Percentiles rank a stretch among this genome's conserved stretches.
Evolutionary conservation across 164 flowering plant species (phyloP).

Genomic region (Berberis thunbergii): DNA sequence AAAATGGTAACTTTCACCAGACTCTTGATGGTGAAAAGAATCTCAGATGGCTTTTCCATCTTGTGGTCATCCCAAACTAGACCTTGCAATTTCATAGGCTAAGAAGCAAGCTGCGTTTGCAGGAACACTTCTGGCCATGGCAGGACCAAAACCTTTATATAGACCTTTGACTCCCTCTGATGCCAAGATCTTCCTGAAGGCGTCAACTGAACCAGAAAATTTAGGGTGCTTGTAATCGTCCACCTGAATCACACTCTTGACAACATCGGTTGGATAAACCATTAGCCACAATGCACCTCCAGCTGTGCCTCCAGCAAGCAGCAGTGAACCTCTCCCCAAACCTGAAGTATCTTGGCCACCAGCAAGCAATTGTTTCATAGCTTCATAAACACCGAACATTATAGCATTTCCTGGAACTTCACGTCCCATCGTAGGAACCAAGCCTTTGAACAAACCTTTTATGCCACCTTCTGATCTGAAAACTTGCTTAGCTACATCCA

Average conservation of each 20-base stretch:
- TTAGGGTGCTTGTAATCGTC: conserved; percentile 84
- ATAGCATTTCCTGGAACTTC: conserved; percentile 97
- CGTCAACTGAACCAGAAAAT: conserved; percentile 72
- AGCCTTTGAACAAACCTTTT: conserved; percentile 79
- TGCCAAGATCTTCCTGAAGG: conserved; percentile 59
- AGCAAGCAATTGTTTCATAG: conserved; percentile 57
- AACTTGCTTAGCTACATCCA: conserved; percentile 90
- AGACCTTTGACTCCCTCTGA: conserved; percentile 82
- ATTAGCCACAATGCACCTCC: conserved; percentile 82
- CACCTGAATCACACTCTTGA: conserved; percentile 88
- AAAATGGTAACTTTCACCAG: no score
- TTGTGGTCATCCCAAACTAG: conserved; percentile 55
- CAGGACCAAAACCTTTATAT: conserved; percentile 95
- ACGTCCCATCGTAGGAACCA: conserved; percentile 83
- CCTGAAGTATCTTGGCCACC: conserved; percentile 85
- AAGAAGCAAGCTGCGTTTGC: conserved; percentile 99
- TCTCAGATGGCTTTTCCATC: neutral
- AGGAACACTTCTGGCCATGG: conserved; percentile 91
- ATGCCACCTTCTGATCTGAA: conserved; percentile 72
- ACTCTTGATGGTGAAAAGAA: neutral
- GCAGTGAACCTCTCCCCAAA: conserved; percentile 69
- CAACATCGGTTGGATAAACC: conserved; percentile 92
- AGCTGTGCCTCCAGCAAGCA: conserved; percentile 85
- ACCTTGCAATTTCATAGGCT: conserved; percentile 83
- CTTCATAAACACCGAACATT: conserved; percentile 93